Conservation (phyloP, 305 asterid species). For the Solanum hybrid region DNA sequence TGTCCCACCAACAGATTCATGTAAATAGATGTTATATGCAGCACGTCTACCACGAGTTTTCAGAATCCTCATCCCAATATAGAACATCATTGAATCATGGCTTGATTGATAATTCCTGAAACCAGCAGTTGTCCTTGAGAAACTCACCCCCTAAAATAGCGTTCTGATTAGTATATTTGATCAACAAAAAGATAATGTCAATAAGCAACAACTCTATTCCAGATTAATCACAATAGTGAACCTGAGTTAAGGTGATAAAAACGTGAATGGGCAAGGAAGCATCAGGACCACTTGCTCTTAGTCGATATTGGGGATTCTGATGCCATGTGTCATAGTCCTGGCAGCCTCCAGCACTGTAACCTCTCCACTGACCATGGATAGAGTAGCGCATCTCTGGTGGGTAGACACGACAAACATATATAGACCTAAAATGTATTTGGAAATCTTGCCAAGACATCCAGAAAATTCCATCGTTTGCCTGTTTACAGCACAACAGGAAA, state of each 20-base stretch:
- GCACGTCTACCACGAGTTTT: slow-evolving; percentile 98
- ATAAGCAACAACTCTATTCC: background rate
- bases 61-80: slow-evolving; percentile 94
- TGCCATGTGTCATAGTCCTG: slow-evolving; percentile 99
- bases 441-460: slow-evolving; percentile 99
- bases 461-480: slow-evolving; percentile 96
- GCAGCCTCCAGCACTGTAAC: slow-evolving; percentile 98
- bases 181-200: background rate
- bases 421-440: slow-evolving; percentile 94
- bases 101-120: slow-evolving; percentile 94
- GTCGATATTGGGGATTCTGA: slow-evolving; percentile 96
- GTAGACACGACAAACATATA: slow-evolving; percentile 96
- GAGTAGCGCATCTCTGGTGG: slow-evolving; percentile 98
- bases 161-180: slow-evolving; percentile 4
- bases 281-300: slow-evolving; percentile 90
- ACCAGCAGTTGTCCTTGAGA: slow-evolving; percentile 97
- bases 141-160: slow-evolving; percentile 84
- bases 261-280: slow-evolving; percentile 92
- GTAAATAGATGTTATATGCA: slow-evolving; percentile 86
- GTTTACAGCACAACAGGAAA: slow-evolving; percentile 9
- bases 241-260: slow-evolving; percentile 96
- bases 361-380: slow-evolving; percentile 96
- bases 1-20: slow-evolving; percentile 98
- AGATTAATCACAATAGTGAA: slow-evolving; percentile 6
- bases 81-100: slow-evolving; percentile 93